Conservation (phyloP, 768 basidiomycete genomes). For the Lentinula aciculospora region DNA sequence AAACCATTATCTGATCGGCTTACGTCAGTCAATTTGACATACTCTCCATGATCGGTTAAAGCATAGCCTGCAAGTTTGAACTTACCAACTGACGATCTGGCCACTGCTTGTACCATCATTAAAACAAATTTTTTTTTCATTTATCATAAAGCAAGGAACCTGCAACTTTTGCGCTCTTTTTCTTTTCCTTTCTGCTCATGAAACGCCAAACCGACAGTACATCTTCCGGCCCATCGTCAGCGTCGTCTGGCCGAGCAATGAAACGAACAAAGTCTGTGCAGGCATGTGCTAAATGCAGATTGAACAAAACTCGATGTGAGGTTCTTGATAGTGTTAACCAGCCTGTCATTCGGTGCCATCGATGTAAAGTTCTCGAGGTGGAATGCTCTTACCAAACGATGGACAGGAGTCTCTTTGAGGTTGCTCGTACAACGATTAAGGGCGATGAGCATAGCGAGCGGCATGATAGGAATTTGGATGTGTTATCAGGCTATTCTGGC, state of each 20-base stretch:
- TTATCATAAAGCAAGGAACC: not conserved
- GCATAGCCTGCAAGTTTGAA: not conserved
- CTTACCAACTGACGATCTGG: not conserved
- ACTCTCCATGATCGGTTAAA: not conserved
- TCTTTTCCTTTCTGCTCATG: slow-evolving; percentile 1
- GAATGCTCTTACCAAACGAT: slow-evolving; percentile 33
- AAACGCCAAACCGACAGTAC: slow-evolving; percentile 1
- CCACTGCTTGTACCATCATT: not conserved
- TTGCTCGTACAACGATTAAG: not conserved
- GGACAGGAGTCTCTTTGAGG: slow-evolving; percentile 9
- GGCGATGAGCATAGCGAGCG: not conserved
- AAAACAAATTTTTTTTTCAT: not conserved
- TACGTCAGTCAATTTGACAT: not conserved
- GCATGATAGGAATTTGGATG: not conserved
- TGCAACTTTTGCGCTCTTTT: not conserved
- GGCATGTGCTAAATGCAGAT: slow-evolving; percentile 36
- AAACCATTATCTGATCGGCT: not conserved
- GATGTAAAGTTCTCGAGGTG: slow-evolving; percentile 32
- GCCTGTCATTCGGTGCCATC: slow-evolving; percentile 27
- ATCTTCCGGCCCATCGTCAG: not conserved
- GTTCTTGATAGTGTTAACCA: slow-evolving; percentile 29
- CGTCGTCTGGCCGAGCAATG: not conserved
- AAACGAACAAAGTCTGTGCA: slow-evolving; percentile 32
- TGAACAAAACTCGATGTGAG: slow-evolving; percentile 40
- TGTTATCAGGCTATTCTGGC: not conserved